Conservation (phyloP, 2,329 filamentous ascomycete species). For the Volutella citrinella region DNA sequence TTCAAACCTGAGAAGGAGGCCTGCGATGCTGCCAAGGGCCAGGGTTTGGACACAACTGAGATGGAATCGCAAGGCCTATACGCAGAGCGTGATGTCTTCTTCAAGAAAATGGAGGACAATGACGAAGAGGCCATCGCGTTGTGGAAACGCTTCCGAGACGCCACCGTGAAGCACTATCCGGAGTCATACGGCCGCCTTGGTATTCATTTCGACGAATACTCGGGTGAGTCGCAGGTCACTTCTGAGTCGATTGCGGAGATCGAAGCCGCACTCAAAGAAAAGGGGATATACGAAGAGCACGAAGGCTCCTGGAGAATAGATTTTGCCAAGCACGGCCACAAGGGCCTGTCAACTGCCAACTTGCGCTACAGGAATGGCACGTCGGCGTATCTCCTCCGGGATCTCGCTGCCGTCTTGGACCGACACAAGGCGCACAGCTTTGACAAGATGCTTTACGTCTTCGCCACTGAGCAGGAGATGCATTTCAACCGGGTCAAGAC, state of each 20-base stretch:
- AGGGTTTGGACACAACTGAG: conserved; percentile 34
- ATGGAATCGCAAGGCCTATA: conserved; percentile 39
- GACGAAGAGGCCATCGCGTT: conserved; percentile 51
- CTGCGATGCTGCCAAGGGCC: conserved; percentile 44
- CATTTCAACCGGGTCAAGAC: conserved; percentile 74
- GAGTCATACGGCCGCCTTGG: conserved; percentile 52
- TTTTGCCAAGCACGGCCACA: conserved; percentile 69
- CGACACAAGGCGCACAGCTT: conserved; percentile 59
- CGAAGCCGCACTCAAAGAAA: conserved; percentile 55
- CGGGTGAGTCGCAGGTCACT: conserved; percentile 61
- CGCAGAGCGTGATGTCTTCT: conserved; percentile 52
- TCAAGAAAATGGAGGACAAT: conserved; percentile 56
- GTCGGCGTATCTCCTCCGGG: conserved; percentile 59
- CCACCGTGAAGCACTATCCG: conserved; percentile 53
- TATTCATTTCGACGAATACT: conserved; percentile 58
- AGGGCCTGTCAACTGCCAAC: conserved; percentile 65
- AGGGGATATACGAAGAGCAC: conserved; percentile 59
- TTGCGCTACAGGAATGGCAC: conserved; percentile 54
- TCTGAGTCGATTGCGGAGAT: conserved; percentile 55
- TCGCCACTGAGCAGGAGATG: conserved; percentile 68
- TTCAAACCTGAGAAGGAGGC: conserved; percentile 60
- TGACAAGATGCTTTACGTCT: conserved; percentile 78
- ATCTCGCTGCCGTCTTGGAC: conserved; percentile 67
- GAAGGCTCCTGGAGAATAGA: conserved; percentile 68
- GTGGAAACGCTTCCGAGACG: conserved; percentile 53